Percentiles rank a stretch among this genome's conserved stretches.
Conservation (phyloP, 371 early-diverging fungal genomes). For the Dinochytrium kinnereticum region DNA sequence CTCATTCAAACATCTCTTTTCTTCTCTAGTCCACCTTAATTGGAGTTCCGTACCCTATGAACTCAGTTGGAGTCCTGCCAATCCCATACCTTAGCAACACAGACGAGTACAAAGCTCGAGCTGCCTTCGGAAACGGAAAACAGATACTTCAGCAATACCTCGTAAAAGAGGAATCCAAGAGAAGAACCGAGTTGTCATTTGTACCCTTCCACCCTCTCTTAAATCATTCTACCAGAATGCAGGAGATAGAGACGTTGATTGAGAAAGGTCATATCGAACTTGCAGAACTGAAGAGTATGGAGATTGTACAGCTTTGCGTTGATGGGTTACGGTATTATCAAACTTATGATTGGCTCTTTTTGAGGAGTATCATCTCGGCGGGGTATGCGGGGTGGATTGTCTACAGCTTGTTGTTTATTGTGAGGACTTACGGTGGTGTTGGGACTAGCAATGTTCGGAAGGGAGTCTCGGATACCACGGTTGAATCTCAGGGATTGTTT, state of each 20-base stretch:
- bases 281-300: conserved; percentile 67
- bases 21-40: conserved; percentile 71
- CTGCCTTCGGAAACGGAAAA: conserved; percentile 74
- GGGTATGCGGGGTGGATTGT: conserved; percentile 95
- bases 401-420: conserved; percentile 77
- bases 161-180: conserved; percentile 80
- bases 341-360: conserved; percentile 94
- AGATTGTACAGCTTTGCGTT: conserved; percentile 68
- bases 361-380: conserved; percentile 78
- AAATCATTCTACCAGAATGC: conserved; percentile 40
- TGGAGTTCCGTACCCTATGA: conserved; percentile 85
- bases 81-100: conserved; percentile 72
- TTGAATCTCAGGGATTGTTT: too few species aligned
- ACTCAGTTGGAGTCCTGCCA: conserved; percentile 91
- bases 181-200: conserved; percentile 76
- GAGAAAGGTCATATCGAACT: conserved; percentile 55
- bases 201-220: conserved; percentile 64
- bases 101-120: conserved; percentile 68
- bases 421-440: conserved; percentile 49
- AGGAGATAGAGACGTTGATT: conserved; percentile 68
- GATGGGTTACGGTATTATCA: conserved; percentile 93
- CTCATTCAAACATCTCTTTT: background rate
- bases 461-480: too few species aligned
- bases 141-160: conserved; percentile 85
- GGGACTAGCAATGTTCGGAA: too few species aligned